Evolutionary conservation across 2,329 filamentous ascomycete species (phyloP).

Genomic region (Xylariales sp.): DNA sequence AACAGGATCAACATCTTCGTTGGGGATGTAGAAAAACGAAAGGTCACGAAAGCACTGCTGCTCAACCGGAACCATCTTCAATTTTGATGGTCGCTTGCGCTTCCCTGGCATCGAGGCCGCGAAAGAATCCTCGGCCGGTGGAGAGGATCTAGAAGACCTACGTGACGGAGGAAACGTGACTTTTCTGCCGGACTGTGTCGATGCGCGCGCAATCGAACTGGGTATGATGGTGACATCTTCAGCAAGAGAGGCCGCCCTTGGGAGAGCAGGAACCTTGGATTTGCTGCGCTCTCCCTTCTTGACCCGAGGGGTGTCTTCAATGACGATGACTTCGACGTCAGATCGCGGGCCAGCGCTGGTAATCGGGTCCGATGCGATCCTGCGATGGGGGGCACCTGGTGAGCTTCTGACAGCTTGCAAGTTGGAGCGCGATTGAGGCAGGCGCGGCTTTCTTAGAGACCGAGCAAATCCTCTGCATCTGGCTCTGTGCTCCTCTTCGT

Average conservation of each 20-base stretch:
- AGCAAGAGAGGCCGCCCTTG: not conserved
- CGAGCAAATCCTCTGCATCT: slow-evolving; percentile 17
- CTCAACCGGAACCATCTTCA: slow-evolving; percentile 44
- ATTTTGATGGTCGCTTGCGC: slow-evolving; percentile 36
- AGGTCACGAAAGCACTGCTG: slow-evolving; percentile 57
- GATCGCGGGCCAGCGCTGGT: slow-evolving; percentile 1
- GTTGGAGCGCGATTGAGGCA: not conserved
- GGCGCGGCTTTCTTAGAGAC: not conserved
- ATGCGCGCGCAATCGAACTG: slow-evolving; percentile 13
- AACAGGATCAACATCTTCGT: slow-evolving; percentile 65
- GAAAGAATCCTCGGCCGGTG: slow-evolving; percentile 15
- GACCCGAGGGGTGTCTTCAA: slow-evolving; percentile 7
- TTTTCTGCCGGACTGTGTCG: slow-evolving; percentile 18
- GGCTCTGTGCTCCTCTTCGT: slow-evolving; percentile 29
- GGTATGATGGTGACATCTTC: slow-evolving; percentile 25
- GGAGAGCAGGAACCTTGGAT: slow-evolving; percentile 14
- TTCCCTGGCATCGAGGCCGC: slow-evolving; percentile 32
- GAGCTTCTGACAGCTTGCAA: slow-evolving; percentile 10
- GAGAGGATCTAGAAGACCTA: slow-evolving; percentile 13
- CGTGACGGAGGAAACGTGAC: slow-evolving; percentile 25
- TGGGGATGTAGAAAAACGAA: slow-evolving; percentile 75
- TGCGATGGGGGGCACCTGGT: slow-evolving; percentile 7
- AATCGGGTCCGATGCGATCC: slow-evolving; percentile 10
- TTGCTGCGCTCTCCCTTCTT: slow-evolving; percentile 14
- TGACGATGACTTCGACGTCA: slow-evolving; percentile 5